Percentiles rank a stretch among this genome's conserved stretches.
Evolutionary conservation across 1,284 basidiomycete species (phyloP).

Genomic region (Irpex lacteus): DNA sequence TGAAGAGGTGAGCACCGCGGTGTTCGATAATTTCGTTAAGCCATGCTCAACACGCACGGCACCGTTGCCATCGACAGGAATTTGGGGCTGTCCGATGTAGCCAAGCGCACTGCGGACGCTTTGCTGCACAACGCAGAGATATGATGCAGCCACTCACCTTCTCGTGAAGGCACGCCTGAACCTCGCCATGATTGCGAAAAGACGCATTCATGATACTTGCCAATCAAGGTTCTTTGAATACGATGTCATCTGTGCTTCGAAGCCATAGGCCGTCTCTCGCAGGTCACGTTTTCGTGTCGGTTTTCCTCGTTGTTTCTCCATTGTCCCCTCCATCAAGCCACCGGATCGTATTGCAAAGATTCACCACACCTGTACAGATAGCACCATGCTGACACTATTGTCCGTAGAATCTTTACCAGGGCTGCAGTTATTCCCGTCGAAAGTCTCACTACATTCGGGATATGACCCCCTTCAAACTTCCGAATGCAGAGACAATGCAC

Average conservation of each 20-base stretch:
- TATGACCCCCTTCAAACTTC: neutral
- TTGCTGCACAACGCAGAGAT: neutral
- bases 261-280: neutral
- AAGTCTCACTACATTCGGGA: neutral
- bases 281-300: conserved; percentile 4
- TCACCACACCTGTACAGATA: neutral
- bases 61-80: neutral
- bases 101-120: neutral
- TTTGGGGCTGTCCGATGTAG: neutral
- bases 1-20: neutral
- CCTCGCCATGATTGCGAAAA: conserved; percentile 10
- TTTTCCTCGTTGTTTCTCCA: conserved; percentile 17
- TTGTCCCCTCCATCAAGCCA: conserved; percentile 15
- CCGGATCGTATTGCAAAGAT: neutral
- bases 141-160: neutral
- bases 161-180: conserved; percentile 6
- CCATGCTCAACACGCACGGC: neutral
- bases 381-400: conserved; percentile 5
- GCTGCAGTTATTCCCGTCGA: neutral
- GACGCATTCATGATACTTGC: neutral
- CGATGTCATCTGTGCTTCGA: conserved; percentile 2
- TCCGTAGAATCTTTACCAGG: conserved; percentile 1
- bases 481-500: neutral
- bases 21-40: neutral
- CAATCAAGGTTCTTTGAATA: neutral